Base-by-base conservation (phyloP, 116 monocot species). In the Posidonia oceanica region DNA sequence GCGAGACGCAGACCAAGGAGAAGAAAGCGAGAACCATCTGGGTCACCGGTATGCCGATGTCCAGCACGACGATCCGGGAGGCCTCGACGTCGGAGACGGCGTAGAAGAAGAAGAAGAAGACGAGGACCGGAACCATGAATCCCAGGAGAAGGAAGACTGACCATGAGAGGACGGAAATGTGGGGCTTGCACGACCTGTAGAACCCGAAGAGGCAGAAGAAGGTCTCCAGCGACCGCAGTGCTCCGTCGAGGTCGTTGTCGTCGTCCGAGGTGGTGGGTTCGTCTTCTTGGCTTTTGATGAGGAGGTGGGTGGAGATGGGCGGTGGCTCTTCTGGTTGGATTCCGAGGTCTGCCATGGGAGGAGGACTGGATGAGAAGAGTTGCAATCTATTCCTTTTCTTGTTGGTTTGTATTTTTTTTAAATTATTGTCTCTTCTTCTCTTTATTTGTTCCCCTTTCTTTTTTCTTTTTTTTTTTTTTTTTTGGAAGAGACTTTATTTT, bases 11-110 rank as follows among this genome's bases (percentile, higher is more conserved):
- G 0, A 7, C 71, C 23, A 95, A 67, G 16, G 86, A 80, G 20
- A 75, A 69, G 14, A 75, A 80, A 16, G 95, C 91, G 3, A 84
- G 76, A 4, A 79, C 40, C 36, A 71, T 77, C 79, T 86, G 66
- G 48, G 77, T 84, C 1, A 77, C 72, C 12, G 83, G 55, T 12
- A 77, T 80, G 52, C 20, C 58, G 51, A 84, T 23, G 59, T 91
- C 95, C 75, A 91, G 86, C 21, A 78, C 56, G 54, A 83, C 79
- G 70, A 88, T 72, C 66, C 70, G 76, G 60, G 78, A 79, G 37
- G 29, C 63, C 37, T 77, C 70, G 48, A 39, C 17, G 55, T 54
- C 4, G 18, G 42, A 14, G 8, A 52, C 38, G 3, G 37, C 7
- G 60, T 17, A 12, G 69, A 39, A 63, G 12, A 37, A 20, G 13